Conservation (phyloP, 805 yeast genomes). For the Lachancea quebecensis region DNA sequence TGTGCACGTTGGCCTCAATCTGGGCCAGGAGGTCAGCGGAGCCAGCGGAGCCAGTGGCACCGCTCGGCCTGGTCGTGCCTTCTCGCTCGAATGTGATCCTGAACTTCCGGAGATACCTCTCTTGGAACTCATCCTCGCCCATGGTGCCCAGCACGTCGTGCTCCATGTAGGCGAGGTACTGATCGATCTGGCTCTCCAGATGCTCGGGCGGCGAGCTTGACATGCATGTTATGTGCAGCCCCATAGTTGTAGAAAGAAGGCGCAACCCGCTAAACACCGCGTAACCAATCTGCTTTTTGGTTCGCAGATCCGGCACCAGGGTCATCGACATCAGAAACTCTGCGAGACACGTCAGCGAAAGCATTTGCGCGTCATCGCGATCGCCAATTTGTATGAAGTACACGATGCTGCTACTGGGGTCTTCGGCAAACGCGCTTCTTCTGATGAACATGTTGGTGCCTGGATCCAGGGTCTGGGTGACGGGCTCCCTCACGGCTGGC, state of each 20-base stretch:
- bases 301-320: conserved; percentile 43
- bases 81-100: conserved; percentile 19
- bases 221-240: conserved; percentile 52
- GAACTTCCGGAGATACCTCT: conserved; percentile 34
- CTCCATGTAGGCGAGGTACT: conserved; percentile 40
- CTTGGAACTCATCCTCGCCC: conserved; percentile 33
- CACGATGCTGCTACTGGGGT: conserved; percentile 46
- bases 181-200: conserved; percentile 42
- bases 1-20: conserved; percentile 31
- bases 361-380: conserved; percentile 31
- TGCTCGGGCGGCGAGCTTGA: conserved; percentile 41
- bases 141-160: conserved; percentile 20
- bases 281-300: conserved; percentile 56
- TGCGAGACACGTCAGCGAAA: conserved; percentile 40
- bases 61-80: conserved; percentile 8
- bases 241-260: conserved; percentile 44
- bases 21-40: conserved; percentile 33
- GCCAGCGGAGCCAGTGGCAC: conserved; percentile 31
- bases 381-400: conserved; percentile 53
- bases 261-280: conserved; percentile 52
- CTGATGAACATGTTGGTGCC: conserved; percentile 34
- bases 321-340: conserved; percentile 41
- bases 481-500: conserved; percentile 23
- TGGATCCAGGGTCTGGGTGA: conserved; percentile 34
- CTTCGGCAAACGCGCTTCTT: conserved; percentile 35